These are phyloP conservation scores for Cutaneotrichosporon sp. DNA, from an alignment of 1,284 basidiomycete species.

Conservation along the genomic window DNA sequence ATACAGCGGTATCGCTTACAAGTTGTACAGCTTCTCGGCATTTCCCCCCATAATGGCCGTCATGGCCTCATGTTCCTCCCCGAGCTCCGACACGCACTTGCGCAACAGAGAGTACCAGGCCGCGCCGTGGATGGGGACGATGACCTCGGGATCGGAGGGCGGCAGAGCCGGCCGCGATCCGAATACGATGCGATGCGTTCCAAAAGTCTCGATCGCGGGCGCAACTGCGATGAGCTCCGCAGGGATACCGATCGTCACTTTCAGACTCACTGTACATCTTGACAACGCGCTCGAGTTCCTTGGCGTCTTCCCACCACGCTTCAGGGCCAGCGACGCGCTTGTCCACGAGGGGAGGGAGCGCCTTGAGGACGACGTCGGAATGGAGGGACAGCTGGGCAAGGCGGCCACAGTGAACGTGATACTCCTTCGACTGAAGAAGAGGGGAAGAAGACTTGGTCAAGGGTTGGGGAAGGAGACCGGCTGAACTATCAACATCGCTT, in stretches of 20 bases:
- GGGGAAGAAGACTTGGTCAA: conserved; percentile 65
- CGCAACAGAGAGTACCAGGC: conserved; percentile 79
- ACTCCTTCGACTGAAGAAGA: conserved; percentile 70
- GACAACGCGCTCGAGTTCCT: conserved; percentile 68
- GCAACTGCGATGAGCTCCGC: conserved; percentile 20
- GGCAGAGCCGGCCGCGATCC: conserved; percentile 53
- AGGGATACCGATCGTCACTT: neutral
- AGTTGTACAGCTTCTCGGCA: conserved; percentile 14
- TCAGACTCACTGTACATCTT: conserved; percentile 85
- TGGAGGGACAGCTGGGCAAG: conserved; percentile 70
- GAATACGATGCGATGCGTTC: conserved; percentile 57
- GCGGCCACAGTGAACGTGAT: conserved; percentile 67
- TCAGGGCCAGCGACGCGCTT: conserved; percentile 36
- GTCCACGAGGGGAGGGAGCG: conserved; percentile 71
- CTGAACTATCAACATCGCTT: conserved; percentile 47
- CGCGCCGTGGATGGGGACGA: conserved; percentile 51
- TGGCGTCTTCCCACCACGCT: conserved; percentile 57
- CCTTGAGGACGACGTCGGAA: conserved; percentile 67
- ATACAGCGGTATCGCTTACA: too few relatives aligned
- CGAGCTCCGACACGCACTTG: conserved; percentile 74
- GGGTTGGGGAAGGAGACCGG: conserved; percentile 78
- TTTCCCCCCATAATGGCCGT: conserved; percentile 36
- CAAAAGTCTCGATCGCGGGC: conserved; percentile 61
- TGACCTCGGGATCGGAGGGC: conserved; percentile 17
- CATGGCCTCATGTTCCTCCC: conserved; percentile 68